Evolutionary conservation across 148 eudicot genomes (phyloP).

Genomic region (Nepenthes gracilis): DNA sequence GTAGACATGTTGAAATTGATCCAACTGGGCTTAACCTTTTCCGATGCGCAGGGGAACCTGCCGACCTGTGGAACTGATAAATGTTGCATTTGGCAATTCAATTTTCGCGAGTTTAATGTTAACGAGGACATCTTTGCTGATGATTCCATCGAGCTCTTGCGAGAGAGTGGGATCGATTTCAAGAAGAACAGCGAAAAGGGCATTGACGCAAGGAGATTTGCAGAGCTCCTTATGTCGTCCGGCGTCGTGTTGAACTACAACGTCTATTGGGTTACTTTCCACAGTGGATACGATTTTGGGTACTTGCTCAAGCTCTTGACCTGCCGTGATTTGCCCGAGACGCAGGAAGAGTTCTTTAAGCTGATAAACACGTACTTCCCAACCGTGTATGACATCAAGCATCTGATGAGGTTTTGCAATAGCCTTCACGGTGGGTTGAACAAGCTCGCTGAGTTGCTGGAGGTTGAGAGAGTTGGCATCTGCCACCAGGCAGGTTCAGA

Average conservation of each 20-base stretch:
- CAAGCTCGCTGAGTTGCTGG: slow-evolving; percentile 31
- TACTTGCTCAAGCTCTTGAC: slow-evolving; percentile 48
- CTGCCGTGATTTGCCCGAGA: slow-evolving; percentile 31
- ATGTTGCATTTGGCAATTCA: slow-evolving; percentile 3
- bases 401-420: slow-evolving; percentile 33
- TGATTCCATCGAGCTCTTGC: slow-evolving; percentile 40
- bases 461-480: slow-evolving; percentile 32
- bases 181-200: slow-evolving; percentile 33
- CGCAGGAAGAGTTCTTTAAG: slow-evolving; percentile 31
- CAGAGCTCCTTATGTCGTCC: slow-evolving; percentile 46
- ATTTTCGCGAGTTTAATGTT: slow-evolving; percentile 40
- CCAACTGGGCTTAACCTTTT: slow-evolving; percentile 39
- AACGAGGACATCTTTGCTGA: slow-evolving; percentile 35
- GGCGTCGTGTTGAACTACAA: slow-evolving; percentile 36
- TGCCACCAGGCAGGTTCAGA: slow-evolving; percentile 43
- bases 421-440: slow-evolving; percentile 38
- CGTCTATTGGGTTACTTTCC: slow-evolving; percentile 49
- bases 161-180: slow-evolving; percentile 40
- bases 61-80: slow-evolving; percentile 42
- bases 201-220: slow-evolving; percentile 33
- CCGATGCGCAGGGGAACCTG: slow-evolving; percentile 31
- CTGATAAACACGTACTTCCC: slow-evolving; percentile 29
- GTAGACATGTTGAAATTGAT: slow-evolving; percentile 46
- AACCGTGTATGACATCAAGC: slow-evolving; percentile 31
- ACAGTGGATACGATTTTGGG: slow-evolving; percentile 50